Base-by-base conservation (phyloP, 768 basidiomycete genomes). In the Pleurotus sapidus region DNA sequence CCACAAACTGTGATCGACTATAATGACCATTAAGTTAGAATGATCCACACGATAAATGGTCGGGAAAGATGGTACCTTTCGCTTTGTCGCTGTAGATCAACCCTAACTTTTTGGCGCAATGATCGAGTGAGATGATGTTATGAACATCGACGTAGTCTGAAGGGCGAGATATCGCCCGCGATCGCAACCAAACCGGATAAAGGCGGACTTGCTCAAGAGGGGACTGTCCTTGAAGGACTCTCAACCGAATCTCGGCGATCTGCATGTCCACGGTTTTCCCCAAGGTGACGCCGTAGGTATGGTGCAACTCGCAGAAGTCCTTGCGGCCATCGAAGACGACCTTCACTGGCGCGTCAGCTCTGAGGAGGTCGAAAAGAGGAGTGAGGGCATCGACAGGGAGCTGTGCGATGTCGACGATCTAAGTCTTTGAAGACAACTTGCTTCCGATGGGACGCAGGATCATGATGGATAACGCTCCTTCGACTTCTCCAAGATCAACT, bases 271-370 rank as follows among this genome's bases (percentile, higher is more conserved):
- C 7, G 5, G 20, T 42, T 38, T 40, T 42, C 18, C 51, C 39
- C 17, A 54, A 17, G 23, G 40, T 24, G 15, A 54, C 39, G 23
- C 24, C 39, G 37, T 27, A 54, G 24, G 38, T 54, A 5, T 34
- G 5, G 39, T 42, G 15, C 11, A 54, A 7, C 23, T 54, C 51
- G 9, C 37, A 18, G 39, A 40, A 40, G 23, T 54, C 51, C 39
- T 27, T 39, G n/a, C 51, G 51, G 15, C 51, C 51, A n/a, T 54
- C 51, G 39, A 40, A 54, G 17, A 54, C 39, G 17, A 54, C 39
- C 42, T 54, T 54, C 15, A 54, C 23, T 9, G 51, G 51, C 15
- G 51, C 23, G 24, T 54, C 51, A 12, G 37, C 38, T 23, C 42
- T 18, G 15, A 42, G 12, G 6, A 42, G 15, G 17, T 40, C 25